A percentile compares a stretch with the other conserved stretches of the same genome.
Evolutionary conservation across 2,329 filamentous ascomycete species (phyloP).

Genomic region (Alternaria metachromatica): DNA sequence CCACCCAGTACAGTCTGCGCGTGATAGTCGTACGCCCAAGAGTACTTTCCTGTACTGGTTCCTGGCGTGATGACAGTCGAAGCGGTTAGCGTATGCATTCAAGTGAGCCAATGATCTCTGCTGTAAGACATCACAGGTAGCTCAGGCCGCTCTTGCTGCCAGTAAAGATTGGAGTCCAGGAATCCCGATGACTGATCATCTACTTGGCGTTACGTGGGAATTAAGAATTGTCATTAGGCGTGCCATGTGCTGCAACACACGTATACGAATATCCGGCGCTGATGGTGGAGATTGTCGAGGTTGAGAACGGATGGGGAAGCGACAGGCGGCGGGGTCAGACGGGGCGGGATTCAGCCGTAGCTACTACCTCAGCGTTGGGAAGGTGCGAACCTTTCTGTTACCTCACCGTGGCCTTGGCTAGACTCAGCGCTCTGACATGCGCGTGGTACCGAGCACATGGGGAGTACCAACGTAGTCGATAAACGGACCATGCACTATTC

Average conservation of each 20-base stretch:
- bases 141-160: background rate
- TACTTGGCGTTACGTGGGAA: background rate
- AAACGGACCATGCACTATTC: background rate
- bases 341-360: background rate
- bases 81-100: background rate
- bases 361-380: slow-evolving; percentile 5
- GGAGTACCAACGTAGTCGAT: background rate
- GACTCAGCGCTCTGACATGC: background rate
- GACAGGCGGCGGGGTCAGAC: slow-evolving; percentile 2
- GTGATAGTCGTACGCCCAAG: background rate
- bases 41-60: background rate
- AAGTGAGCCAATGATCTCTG: background rate
- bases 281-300: background rate
- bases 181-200: background rate
- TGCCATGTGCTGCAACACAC: background rate
- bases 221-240: background rate
- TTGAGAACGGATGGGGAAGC: slow-evolving; percentile 2
- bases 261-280: background rate
- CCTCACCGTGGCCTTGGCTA: background rate
- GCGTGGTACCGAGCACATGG: background rate
- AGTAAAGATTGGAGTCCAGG: background rate
- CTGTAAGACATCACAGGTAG: background rate
- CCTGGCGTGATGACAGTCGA: background rate
- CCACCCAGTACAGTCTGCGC: background rate
- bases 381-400: background rate